Evolutionary conservation across 441 rosid genomes (phyloP).

Genomic region (Erodium trifolium): DNA sequence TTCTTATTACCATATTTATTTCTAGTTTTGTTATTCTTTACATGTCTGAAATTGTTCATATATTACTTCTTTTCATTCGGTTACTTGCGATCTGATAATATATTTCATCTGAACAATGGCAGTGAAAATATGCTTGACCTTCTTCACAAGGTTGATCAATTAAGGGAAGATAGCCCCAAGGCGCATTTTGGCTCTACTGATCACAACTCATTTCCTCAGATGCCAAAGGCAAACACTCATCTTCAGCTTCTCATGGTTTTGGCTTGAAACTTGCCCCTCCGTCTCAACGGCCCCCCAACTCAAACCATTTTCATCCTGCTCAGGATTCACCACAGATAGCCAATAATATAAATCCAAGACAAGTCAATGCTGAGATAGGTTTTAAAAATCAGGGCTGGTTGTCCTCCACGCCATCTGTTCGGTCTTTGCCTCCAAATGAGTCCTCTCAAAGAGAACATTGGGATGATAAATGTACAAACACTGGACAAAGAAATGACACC

Average conservation of each 20-base stretch:
- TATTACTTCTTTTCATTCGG: background rate
- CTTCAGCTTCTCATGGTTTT: slow-evolving; percentile 30
- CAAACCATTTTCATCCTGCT: slow-evolving; percentile 32
- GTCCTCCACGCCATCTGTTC: background rate
- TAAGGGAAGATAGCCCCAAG: slow-evolving; percentile 22
- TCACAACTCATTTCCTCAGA: slow-evolving; percentile 12
- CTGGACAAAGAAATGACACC: slow-evolving; percentile 24
- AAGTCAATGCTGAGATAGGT: background rate
- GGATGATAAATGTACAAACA: slow-evolving; percentile 7
- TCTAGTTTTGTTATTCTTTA: background rate
- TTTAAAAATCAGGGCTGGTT: slow-evolving; percentile 4
- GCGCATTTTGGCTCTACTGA: slow-evolving; percentile 22
- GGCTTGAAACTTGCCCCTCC: slow-evolving; percentile 50
- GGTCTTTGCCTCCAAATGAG: slow-evolving; percentile 4
- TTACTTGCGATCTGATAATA: background rate
- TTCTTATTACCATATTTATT: background rate
- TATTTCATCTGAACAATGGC: background rate
- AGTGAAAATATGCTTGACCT: slow-evolving; percentile 11
- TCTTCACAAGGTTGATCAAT: slow-evolving; percentile 29
- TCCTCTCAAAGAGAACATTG: slow-evolving; percentile 6
- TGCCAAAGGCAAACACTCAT: slow-evolving; percentile 17
- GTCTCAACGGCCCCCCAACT: slow-evolving; percentile 46
- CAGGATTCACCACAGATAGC: slow-evolving; percentile 28
- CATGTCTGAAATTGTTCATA: background rate
- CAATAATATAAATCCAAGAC: slow-evolving; percentile 3